Base-by-base conservation (phyloP, 305 asterid genomes). In the Rubia tinctorum region DNA sequence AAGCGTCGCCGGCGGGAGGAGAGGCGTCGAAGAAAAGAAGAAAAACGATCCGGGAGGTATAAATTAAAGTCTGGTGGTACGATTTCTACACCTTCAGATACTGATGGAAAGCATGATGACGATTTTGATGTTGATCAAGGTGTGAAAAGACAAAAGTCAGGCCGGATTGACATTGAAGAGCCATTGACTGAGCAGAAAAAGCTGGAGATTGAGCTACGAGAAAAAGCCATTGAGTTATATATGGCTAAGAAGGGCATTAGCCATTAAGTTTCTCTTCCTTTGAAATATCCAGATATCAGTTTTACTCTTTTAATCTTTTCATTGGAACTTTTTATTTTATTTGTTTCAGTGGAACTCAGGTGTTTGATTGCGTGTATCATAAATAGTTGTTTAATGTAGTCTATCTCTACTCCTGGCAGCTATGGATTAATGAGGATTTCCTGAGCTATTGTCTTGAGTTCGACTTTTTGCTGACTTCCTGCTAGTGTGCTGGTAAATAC, bases 171-270 rank as follows among this genome's bases (percentile, higher is more conserved):
- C 77, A 39, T 63, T 69, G 83, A 84, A 73, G 91, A 86, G 73
- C 71, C 86, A 8, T 84, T 79, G 64, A 80, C 91, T 73, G 88
- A 86, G 74, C 93, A 85, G 88, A 89, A 90, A 82, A 90, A 72
- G 89, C 96, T 92, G 71, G 99, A 95, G 90, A 92, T 88, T 72
- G 95, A 88, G 87, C 89, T 95, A 80, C 89, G 99, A 78, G 97
- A 95, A 85, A 95, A 88, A 89, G 98, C 99, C 78, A 91, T 95
- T 44, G 91, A 95, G 86, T 85, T 93, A 12, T 97, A 92, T 78
- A 89, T 92, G 84, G 97, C 98, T 78, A 90, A 85, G 82, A 91
- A 88, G 88, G 90, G 95, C 76, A 39, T 81, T 62, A 81, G 84
- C 83, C 88, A 84, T 80, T 92, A 76, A 86, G 68, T 34, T 61